Conservation (phyloP, 768 basidiomycete genomes). For the Lactifluus pinguis region DNA sequence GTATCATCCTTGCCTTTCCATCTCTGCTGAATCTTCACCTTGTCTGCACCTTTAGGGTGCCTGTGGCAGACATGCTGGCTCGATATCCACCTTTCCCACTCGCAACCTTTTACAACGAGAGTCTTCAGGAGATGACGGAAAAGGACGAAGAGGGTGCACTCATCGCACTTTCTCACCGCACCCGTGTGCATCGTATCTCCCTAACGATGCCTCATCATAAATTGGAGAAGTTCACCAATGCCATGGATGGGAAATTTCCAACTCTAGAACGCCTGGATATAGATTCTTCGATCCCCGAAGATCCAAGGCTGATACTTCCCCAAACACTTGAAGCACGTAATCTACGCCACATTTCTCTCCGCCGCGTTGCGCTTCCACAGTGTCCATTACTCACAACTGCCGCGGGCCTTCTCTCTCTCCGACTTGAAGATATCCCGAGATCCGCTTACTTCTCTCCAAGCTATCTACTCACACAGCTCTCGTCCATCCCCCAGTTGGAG, state of each 20-base stretch:
- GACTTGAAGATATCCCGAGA: too few relatives aligned
- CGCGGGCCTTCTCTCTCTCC: too few relatives aligned
- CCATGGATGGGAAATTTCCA: not conserved
- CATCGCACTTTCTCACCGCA: not conserved
- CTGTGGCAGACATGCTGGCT: not conserved
- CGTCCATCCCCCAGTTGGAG: not conserved
- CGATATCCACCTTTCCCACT: not conserved
- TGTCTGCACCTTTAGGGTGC: too few relatives aligned
- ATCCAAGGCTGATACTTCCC: not conserved
- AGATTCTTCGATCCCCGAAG: not conserved
- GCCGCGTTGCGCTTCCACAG: not conserved
- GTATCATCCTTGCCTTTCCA: not conserved
- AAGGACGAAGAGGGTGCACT: too few relatives aligned
- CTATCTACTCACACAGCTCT: not conserved
- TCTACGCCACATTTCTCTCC: not conserved
- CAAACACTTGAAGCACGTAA: not conserved
- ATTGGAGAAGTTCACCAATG: not conserved
- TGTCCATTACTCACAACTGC: not conserved
- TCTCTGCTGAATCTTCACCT: too few relatives aligned
- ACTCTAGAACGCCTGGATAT: not conserved
- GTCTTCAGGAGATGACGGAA: too few relatives aligned
- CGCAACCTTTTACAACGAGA: too few relatives aligned
- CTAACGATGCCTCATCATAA: too few relatives aligned
- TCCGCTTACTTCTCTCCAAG: too few relatives aligned
- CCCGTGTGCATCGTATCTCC: too few relatives aligned